Evolutionary conservation across 2,329 filamentous ascomycete species (phyloP).

Genomic region (Cryphonectria japonica): DNA sequence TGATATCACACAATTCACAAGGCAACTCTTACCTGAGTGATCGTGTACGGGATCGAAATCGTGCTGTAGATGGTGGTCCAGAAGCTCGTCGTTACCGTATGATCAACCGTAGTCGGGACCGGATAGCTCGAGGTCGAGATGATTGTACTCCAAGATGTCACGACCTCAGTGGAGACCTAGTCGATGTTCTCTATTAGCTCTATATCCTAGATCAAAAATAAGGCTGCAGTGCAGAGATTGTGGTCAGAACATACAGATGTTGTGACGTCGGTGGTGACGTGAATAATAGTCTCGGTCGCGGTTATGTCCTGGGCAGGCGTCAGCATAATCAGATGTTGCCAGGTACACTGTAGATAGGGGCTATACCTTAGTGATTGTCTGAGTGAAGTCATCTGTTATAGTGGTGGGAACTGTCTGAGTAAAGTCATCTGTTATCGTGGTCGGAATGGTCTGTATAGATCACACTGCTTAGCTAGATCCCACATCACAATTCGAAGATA

Average conservation of each 20-base stretch:
- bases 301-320: background rate
- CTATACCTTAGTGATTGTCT: background rate
- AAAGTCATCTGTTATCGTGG: background rate
- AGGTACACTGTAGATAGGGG: background rate
- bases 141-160: constrained; percentile 4
- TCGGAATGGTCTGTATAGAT: background rate
- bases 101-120: constrained; percentile 7
- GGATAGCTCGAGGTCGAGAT: constrained; percentile 6
- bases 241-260: background rate
- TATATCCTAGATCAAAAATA: background rate
- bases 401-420: background rate
- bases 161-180: background rate
- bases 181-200: background rate
- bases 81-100: background rate
- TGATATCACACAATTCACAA: background rate
- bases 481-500: background rate
- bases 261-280: background rate
- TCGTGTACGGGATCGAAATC: background rate
- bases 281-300: background rate
- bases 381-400: background rate
- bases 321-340: background rate
- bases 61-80: constrained; percentile 13
- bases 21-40: background rate
- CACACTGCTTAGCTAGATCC: background rate
- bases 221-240: background rate